Conservation (phyloP, 2,329 filamentous ascomycete species). For the Monosporascus sp. region DNA sequence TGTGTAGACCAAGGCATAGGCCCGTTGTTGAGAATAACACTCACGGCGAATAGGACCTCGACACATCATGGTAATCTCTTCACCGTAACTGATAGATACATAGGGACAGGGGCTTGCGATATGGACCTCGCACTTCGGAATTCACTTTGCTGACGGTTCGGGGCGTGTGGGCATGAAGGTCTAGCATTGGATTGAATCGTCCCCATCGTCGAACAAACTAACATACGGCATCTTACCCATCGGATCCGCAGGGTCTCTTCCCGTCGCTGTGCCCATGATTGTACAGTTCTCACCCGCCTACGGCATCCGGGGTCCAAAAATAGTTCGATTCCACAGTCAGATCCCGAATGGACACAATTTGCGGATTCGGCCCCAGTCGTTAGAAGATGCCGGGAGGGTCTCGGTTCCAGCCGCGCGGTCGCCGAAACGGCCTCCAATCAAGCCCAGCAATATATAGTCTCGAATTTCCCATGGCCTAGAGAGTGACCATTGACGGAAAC, state of each 20-base stretch:
- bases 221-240: neutral
- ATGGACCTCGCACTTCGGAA: no score
- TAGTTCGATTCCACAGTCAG: neutral
- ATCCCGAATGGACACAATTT: neutral
- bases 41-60: no score
- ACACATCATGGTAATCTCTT: no score
- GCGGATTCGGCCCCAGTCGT: neutral
- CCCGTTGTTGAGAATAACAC: no score
- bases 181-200: constrained; percentile 9
- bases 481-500: neutral
- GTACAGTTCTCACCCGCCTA: neutral
- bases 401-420: neutral
- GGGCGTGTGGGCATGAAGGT: constrained; percentile 2
- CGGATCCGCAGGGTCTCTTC: neutral
- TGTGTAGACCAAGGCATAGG: neutral
- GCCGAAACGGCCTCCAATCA: neutral
- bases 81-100: no score
- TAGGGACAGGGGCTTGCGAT: no score
- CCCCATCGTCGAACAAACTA: neutral
- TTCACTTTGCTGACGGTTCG: no score
- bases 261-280: neutral
- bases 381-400: neutral
- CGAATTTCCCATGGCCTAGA: neutral
- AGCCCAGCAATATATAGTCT: neutral
- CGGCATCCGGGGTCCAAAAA: neutral